A percentile compares a stretch with the other conserved stretches of the same genome.
These are phyloP conservation scores for Verbena officinalis DNA, from an alignment of 257 asterid genomes.

Conservation along the genomic window DNA sequence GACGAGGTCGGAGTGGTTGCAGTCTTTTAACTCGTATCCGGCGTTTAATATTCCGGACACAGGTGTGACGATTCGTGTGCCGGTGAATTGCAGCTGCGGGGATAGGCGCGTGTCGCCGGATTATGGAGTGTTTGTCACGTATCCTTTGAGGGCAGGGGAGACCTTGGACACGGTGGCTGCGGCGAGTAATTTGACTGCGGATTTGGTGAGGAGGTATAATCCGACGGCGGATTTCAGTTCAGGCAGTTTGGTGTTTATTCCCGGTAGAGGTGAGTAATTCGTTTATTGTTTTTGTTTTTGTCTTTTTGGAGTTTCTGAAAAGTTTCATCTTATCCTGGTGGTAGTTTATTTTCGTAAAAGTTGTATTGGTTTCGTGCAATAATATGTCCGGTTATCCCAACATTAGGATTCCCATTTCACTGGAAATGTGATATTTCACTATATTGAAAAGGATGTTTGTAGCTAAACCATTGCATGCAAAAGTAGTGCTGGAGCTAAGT, in stretches of 20 bases:
- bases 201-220: conserved; percentile 56
- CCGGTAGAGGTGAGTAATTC: conserved; percentile 64
- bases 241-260: conserved; percentile 64
- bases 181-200: conserved; percentile 49
- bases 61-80: conserved; percentile 49
- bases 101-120: conserved; percentile 43
- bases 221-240: conserved; percentile 51
- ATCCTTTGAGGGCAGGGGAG: conserved; percentile 65
- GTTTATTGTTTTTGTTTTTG: no score
- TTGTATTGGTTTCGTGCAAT: background rate
- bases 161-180: conserved; percentile 52
- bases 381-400: background rate
- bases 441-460: background rate
- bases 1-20: conserved; percentile 47
- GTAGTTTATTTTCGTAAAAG: background rate
- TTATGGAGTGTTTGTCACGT: conserved; percentile 79
- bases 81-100: conserved; percentile 91
- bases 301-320: background rate
- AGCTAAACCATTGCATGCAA: background rate
- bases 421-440: background rate
- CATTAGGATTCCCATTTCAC: background rate
- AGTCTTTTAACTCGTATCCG: conserved; percentile 44
- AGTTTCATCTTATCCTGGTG: background rate
- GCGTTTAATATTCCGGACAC: conserved; percentile 50
- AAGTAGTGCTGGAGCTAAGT: no score